phyloP scores from a whole-genome alignment of 73 alveolate genomes.

The Paramecium primaurelia region DNA sequence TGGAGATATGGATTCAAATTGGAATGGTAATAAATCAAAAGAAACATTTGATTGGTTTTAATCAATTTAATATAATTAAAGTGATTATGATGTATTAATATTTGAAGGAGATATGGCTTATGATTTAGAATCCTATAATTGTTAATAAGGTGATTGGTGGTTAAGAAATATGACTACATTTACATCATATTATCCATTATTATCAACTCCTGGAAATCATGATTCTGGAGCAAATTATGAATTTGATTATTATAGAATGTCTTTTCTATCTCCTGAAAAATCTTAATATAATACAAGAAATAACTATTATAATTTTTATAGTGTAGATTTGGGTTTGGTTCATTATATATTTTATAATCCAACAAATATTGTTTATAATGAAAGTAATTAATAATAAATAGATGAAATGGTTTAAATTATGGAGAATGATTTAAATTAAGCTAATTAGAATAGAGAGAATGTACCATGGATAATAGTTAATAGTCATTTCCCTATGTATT shows the following conservation, averaged over 20 bases:
- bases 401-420: background rate
- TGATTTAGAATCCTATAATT: slow-evolving; percentile 2
- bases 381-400: background rate
- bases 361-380: background rate
- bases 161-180: slow-evolving; percentile 22
- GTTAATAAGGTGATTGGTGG: slow-evolving; percentile 39
- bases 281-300: background rate
- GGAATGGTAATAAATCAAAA: background rate
- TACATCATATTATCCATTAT: background rate
- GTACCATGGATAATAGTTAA: slow-evolving; percentile 43
- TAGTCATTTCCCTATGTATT: slow-evolving; percentile 43
- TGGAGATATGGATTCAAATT: slow-evolving; percentile 48
- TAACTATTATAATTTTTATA: background rate
- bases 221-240: slow-evolving; percentile 15
- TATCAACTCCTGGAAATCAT: slow-evolving; percentile 27
- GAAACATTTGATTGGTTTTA: slow-evolving; percentile 14
- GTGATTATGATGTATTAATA: background rate
- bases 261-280: slow-evolving; percentile 13
- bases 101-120: slow-evolving; percentile 44
- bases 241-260: background rate
- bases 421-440: background rate
- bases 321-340: slow-evolving; percentile 37
- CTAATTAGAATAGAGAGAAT: slow-evolving; percentile 9
- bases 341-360: slow-evolving; percentile 6
- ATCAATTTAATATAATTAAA: background rate